Base-by-base conservation (phyloP, 2,329 filamentous ascomycete species). In the Verticillium nubilum region DNA sequence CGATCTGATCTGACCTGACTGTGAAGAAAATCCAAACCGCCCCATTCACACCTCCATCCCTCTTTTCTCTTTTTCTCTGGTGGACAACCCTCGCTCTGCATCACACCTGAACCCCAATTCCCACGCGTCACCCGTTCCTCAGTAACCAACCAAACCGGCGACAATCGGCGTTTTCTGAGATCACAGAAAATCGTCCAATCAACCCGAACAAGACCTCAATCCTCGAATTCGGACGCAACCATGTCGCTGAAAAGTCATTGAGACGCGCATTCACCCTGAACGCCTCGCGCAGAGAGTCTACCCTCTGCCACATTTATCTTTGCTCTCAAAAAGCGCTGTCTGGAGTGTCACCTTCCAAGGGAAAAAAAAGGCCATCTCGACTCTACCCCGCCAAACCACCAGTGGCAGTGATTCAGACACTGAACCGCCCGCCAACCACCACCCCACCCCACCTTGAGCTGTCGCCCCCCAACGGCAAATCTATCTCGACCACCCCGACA, bases 171-270 rank as follows among this genome's bases (percentile, higher is more conserved):
- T 47, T 47, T 47, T 47, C 42, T 47, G 42, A 47, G n/a, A 47
- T 47, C 42, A 19, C 42, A 47, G 42, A 25, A 47, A 47, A 23
- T 23, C 42, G 19, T 12, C 29, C 54, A 55, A 27, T 19, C 33
- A 37, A 55, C 54, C 50, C 33, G 54, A 58, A 54, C 15, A 9
- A 56, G 58, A 59, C 42, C 42, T 47, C 42, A 25, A 47, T 13
- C 19, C 42, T 47, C 42, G 42, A 47, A 47, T 47, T 47, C 42
- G 42, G 28, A 61, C 61, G 61, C 63, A 56, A 62, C 58, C 57
- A 64, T 64, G 63, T 62, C 56, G 56, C 50, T 56, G 60, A 63
- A 63, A 62, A 58, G 33, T 31, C 31, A 59, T 55, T 64, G 57
- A 64, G 42, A 53, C 42, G 54, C 31, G 54, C 53, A 42, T 56